Percentiles rank a stretch among this genome's conserved stretches.
These are phyloP conservation scores for Neoboletus brunneissimus DNA, from an alignment of 768 basidiomycete genomes.

Conservation along the genomic window DNA sequence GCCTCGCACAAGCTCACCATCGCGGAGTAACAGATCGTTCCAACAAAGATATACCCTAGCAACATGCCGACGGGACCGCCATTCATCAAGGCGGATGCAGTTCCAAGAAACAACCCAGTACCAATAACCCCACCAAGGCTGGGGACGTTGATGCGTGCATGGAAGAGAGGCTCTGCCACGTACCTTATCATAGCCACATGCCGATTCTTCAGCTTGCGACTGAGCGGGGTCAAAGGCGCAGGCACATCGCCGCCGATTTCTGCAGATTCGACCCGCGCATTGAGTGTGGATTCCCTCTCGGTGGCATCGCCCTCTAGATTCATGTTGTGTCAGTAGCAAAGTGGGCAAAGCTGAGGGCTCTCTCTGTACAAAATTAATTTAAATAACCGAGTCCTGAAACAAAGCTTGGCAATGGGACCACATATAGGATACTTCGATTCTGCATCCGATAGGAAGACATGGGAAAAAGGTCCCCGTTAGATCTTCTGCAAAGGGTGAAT, in stretches of 20 bases:
- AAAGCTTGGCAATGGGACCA: not conserved
- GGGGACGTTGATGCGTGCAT: not conserved
- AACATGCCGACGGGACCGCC: slow-evolving; percentile 45
- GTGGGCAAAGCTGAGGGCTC: not conserved
- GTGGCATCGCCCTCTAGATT: not conserved
- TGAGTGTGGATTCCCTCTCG: not conserved
- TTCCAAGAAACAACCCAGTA: slow-evolving; percentile 31
- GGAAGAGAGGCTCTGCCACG: not conserved
- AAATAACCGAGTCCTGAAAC: not conserved
- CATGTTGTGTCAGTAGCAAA: not conserved
- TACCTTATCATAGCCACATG: slow-evolving; percentile 31
- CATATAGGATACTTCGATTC: not conserved
- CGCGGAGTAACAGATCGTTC: slow-evolving; percentile 32
- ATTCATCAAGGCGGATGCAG: slow-evolving; percentile 28
- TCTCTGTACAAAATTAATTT: not conserved
- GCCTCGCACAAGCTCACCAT: slow-evolving; percentile 25
- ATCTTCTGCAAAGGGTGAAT: not conserved
- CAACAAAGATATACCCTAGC: slow-evolving; percentile 37
- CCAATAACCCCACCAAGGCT: slow-evolving; percentile 38
- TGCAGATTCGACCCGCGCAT: not conserved
- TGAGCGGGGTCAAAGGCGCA: not conserved
- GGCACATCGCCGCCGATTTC: not conserved
- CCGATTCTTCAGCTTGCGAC: slow-evolving; percentile 27
- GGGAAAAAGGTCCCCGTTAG: not conserved
- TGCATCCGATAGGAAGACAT: slow-evolving; percentile 1